Conservation (phyloP, 73 alveolate genomes). For the Halteria grandinella region DNA sequence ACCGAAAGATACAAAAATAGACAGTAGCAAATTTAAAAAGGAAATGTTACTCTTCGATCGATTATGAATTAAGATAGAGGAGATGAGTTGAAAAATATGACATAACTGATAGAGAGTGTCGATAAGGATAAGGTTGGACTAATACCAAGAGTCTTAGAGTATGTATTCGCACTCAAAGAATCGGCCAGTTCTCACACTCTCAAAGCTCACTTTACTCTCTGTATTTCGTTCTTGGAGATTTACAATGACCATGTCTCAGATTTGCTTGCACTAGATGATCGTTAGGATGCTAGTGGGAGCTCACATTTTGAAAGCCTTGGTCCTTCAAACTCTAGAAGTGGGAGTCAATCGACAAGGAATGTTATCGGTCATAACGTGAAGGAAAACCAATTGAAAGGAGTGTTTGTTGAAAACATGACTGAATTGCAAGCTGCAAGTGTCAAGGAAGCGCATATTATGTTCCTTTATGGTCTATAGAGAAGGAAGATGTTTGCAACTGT, state of each 20-base stretch:
- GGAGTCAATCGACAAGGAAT: too few relatives aligned
- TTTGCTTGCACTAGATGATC: not conserved
- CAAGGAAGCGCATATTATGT: constrained; percentile 15
- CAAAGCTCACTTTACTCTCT: constrained; percentile 4
- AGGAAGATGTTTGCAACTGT: constrained; percentile 50
- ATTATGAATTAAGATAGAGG: too few relatives aligned
- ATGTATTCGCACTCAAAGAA: not conserved
- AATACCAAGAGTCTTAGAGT: constrained; percentile 33
- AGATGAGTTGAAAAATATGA: too few relatives aligned
- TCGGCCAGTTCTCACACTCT: too few relatives aligned
- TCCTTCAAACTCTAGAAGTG: too few relatives aligned
- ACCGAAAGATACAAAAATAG: too few relatives aligned
- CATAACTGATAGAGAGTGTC: too few relatives aligned
- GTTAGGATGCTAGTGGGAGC: too few relatives aligned
- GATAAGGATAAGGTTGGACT: constrained; percentile 25
- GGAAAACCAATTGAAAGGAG: constrained; percentile 32
- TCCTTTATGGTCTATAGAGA: constrained; percentile 32
- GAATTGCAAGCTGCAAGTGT: constrained; percentile 8
- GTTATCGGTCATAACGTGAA: constrained; percentile 5
- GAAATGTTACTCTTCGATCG: too few relatives aligned
- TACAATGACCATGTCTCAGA: constrained; percentile 42
- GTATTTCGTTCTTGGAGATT: constrained; percentile 23
- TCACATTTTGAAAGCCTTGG: too few relatives aligned
- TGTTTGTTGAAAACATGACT: constrained; percentile 39
- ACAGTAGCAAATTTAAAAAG: too few relatives aligned